Percentiles rank a stretch among this genome's conserved stretches.
These are phyloP conservation scores for Diaporthe longicolla DNA, from an alignment of 2,329 filamentous ascomycete species.

Conservation along the genomic window DNA sequence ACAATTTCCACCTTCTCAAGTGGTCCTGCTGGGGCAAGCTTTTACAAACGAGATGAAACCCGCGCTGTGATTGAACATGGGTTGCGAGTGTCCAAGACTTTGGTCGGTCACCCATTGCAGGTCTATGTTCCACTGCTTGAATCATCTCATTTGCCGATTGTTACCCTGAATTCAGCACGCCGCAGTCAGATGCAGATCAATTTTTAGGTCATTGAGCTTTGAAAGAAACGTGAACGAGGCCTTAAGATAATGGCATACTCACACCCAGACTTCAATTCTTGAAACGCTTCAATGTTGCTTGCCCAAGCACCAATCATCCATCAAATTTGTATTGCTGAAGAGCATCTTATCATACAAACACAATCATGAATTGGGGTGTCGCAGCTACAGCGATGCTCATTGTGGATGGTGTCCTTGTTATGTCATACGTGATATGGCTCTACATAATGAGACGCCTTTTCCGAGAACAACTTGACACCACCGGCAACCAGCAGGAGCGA, in stretches of 20 bases:
- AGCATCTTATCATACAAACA: neutral
- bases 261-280: neutral
- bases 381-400: constrained; percentile 8
- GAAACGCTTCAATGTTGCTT: neutral
- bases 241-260: neutral
- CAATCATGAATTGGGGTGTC: constrained; percentile 4
- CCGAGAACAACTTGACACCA: neutral
- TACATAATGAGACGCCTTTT: constrained; percentile 10
- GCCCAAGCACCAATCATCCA: too few species aligned
- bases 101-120: neutral
- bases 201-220: neutral
- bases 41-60: neutral
- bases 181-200: neutral
- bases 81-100: neutral
- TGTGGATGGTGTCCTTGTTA: neutral
- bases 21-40: too few species aligned
- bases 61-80: neutral
- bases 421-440: constrained; percentile 5
- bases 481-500: neutral
- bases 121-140: neutral
- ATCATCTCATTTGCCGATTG: neutral
- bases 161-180: neutral
- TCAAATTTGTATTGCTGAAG: neutral
- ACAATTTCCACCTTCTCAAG: neutral
- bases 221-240: neutral